Conservation (phyloP, 2,329 filamentous ascomycete genomes). For the Ceratocystis albifundus region DNA sequence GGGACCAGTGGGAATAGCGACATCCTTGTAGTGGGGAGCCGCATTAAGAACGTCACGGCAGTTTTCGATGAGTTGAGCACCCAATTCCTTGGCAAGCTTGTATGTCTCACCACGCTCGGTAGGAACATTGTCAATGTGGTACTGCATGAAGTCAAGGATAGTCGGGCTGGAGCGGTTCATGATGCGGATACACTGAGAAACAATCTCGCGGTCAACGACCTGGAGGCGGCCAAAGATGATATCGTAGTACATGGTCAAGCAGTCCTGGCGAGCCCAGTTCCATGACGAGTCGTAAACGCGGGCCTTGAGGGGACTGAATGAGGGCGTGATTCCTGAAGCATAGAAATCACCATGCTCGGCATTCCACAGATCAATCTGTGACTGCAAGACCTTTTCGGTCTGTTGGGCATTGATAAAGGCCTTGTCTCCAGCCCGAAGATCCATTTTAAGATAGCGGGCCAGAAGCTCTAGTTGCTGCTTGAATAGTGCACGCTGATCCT, state of each 20-base stretch:
- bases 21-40: constrained; percentile 90
- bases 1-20: constrained; percentile 80
- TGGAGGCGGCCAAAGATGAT: constrained; percentile 94
- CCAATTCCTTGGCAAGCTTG: constrained; percentile 90
- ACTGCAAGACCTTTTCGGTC: constrained; percentile 76
- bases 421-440: constrained; percentile 93
- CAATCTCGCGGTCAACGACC: constrained; percentile 91
- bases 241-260: constrained; percentile 96
- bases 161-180: constrained; percentile 98
- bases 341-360: constrained; percentile 96
- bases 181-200: constrained; percentile 95
- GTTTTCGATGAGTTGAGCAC: constrained; percentile 88
- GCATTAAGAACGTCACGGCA: constrained; percentile 81
- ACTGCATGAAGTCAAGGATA: constrained; percentile 97
- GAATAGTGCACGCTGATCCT: constrained; percentile 90
- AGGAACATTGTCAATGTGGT: constrained; percentile 97
- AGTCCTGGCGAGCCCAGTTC: constrained; percentile 98
- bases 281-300: constrained; percentile 95
- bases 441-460: constrained; percentile 92
- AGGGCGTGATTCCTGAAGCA: constrained; percentile 82
- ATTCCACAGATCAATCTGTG: constrained; percentile 88
- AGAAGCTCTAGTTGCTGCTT: constrained; percentile 96
- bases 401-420: constrained; percentile 75
- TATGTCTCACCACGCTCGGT: constrained; percentile 96
- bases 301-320: constrained; percentile 87